These are phyloP conservation scores for Aquilaria agallochum DNA, from an alignment of 441 rosid genomes.

Conservation along the genomic window DNA sequence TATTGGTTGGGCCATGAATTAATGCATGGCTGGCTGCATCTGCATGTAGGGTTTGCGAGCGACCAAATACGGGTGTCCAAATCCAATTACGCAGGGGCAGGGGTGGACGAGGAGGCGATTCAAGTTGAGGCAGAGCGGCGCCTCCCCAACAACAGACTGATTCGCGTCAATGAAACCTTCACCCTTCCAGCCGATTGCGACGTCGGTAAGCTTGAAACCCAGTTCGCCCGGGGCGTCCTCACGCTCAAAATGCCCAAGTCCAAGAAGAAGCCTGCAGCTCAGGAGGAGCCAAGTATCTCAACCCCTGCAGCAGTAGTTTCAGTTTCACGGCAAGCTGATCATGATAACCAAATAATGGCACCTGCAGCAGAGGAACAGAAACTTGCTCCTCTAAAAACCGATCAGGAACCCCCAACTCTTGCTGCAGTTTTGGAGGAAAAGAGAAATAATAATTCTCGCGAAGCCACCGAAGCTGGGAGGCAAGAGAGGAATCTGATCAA, in stretches of 20 bases:
- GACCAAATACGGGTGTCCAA: conserved; percentile 28
- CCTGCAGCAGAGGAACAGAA: conserved; percentile 1
- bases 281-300: background rate
- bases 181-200: conserved; percentile 24
- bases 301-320: background rate
- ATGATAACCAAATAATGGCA: too few species aligned
- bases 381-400: background rate
- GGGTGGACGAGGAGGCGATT: background rate
- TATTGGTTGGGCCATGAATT: too few species aligned
- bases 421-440: background rate
- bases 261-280: background rate
- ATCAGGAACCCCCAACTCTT: background rate
- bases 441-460: too few species aligned
- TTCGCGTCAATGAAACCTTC: conserved; percentile 27
- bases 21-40: background rate
- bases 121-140: conserved; percentile 29
- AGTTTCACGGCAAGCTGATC: background rate
- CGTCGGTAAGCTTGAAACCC: conserved; percentile 8
- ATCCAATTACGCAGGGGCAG: conserved; percentile 3
- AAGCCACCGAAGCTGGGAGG: too few species aligned
- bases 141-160: conserved; percentile 23
- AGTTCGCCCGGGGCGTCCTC: conserved; percentile 30
- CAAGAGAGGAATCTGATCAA: background rate
- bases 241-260: conserved; percentile 20
- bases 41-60: conserved; percentile 22